Base-by-base conservation (phyloP, 2,329 filamentous ascomycete species). In the Alternaria sp. region DNA sequence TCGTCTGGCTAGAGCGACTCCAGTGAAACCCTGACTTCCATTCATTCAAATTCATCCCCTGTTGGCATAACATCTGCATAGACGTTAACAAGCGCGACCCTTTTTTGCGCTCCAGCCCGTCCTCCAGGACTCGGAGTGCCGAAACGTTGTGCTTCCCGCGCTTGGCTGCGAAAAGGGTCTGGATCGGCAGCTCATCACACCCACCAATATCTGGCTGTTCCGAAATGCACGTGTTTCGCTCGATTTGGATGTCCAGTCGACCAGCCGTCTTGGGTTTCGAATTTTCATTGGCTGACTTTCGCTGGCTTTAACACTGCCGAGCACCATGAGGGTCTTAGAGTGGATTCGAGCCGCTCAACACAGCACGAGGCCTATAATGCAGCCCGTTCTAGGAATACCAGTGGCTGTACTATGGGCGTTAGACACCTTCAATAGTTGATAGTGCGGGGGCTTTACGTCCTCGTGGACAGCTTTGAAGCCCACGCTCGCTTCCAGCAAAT, bases 101-200 rank as follows among this genome's bases (percentile, higher is more conserved):
- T 59, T 58, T 50, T 57, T 53, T 49, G 26, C 54, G 51, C 61
- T 33, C 33, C 37, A 41, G 55, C 25, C 60, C 63, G 37, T 41
- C 37, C 37, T 41, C 9, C n/a, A 41, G 55, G 57, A 60, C 53
- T 50, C 30, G 37, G 61, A 56, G 45, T 56, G 49, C 49, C 41
- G 43, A 64, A 58, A 62, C 62, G 66, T 68, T 65, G 41, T 68
- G 66, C 53, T 60, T 71, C 63, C 68, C 68, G 65, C 73, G 66
- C 67, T 69, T 73, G 65, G 61, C 70, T 60, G 30, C 54, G 60
- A 69, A 46, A 59, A 60, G 64, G 67, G 69, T 66, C 65, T 56
- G 61, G 60, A 55, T 61, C 67, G 60, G 59, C 75, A 71, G 28
- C 68, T 70, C 70, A 69, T 76, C 75, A 74, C 76, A 72, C 66